Evolutionary conservation across 129 eudicot species (phyloP), one percentile per base, ranked within the genome.

Genomic region (Saussurea involucrata): DNA sequence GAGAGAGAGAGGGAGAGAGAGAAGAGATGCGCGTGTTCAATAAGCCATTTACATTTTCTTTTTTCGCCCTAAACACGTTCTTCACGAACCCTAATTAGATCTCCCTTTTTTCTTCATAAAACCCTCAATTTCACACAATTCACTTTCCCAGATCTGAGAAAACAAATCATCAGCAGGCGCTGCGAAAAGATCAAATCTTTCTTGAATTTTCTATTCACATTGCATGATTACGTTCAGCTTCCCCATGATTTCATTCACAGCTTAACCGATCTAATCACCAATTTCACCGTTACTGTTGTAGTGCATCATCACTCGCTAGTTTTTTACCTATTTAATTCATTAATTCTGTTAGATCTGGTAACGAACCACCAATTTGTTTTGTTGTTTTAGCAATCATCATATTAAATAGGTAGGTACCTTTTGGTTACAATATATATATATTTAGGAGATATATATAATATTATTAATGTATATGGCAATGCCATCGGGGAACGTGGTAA

Each of bases 401-500:
- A 11, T 44, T 44, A 44, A 31, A 0, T 32, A 34, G 29, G 13
- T 28, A 24, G 31, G 13, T 68, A 74, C 58, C 63, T 7, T 29
- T 60, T 8, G 37, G 6, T 34, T 31, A 28, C 57, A 36, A 74
- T 60, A 60, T 4, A 74, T 60, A 60, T 5, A 13, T 32, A 4
- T 61, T 18, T 21, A 29, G 20, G 5, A 68, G 18, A 20, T 21
- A 44, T 37, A 44, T 37, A 18, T 25, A 17, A 53, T 10, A 24
- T 6, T 74, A n/a, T 79, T 13, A 24, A 73, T 76, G 27, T 57
- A 68, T 32, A 83, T 87, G 91, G 87, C 95, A 84, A 82, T 89
- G 93, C 87, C 82, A 63, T 82, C 88, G 57, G 87, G 80, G 17
- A 79, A 83, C 82, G 71, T 83, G 74, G 87, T 77, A 34, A 76